These are phyloP conservation scores for Aspergillus thermomutatus DNA, from an alignment of 2,329 filamentous ascomycete species.

Conservation along the genomic window DNA sequence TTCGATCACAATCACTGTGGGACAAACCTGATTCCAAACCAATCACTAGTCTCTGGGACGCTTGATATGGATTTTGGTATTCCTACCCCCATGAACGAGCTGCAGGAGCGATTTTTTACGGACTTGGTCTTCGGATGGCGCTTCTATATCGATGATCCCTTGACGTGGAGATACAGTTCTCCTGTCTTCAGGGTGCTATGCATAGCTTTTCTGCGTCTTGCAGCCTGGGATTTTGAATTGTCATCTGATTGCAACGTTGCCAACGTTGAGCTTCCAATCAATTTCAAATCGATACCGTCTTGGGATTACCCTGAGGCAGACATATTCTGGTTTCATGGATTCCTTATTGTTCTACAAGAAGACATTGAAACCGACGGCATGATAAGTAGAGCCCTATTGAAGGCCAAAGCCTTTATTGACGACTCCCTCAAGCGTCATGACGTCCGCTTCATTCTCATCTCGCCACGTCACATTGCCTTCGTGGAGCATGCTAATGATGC, in stretches of 20 bases:
- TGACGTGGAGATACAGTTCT: constrained; percentile 18
- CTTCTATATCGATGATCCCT: constrained; percentile 22
- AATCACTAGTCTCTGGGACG: not conserved
- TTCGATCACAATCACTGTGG: not conserved
- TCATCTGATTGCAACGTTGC: constrained; percentile 8
- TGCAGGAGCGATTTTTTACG: constrained; percentile 22
- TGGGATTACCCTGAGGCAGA: constrained; percentile 9
- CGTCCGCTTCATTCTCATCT: constrained; percentile 17
- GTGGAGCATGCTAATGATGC: constrained; percentile 15
- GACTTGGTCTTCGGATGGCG: constrained; percentile 24
- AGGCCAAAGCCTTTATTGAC: constrained; percentile 9
- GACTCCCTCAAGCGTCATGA: not conserved
- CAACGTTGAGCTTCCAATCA: constrained; percentile 18
- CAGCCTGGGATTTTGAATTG: constrained; percentile 22
- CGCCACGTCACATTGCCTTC: constrained; percentile 19
- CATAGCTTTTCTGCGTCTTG: constrained; percentile 20
- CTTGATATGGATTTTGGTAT: constrained; percentile 15
- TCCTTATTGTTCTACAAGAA: constrained; percentile 16
- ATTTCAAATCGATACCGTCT: constrained; percentile 1
- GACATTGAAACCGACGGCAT: constrained; percentile 6
- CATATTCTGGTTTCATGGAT: constrained; percentile 19
- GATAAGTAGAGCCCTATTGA: constrained; percentile 7
- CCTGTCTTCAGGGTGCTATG: constrained; percentile 15
- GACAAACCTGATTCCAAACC: not conserved
- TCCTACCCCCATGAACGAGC: constrained; percentile 24